A percentile compares a stretch with the other conserved stretches of the same genome.
These are phyloP conservation scores for Citrus sinensis DNA, from an alignment of 345 rosid genomes.

Conservation along the genomic window DVS_A1.0 CM039164.1:25715001-25715500, in stretches of 20 bases:
- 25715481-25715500: conserved; percentile 22
- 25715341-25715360: conserved; percentile 38
- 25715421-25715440: conserved; percentile 30
- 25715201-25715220: not conserved
- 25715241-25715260: not conserved
- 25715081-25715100: not conserved
- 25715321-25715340: conserved; percentile 25
- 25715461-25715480: conserved; percentile 18
- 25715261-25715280: too few relatives aligned
- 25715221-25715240: not conserved
- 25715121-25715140: not conserved
- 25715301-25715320: not conserved
- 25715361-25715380: conserved; percentile 4
- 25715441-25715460: conserved; percentile 24
- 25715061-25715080: not conserved
- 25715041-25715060: not conserved
- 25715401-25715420: conserved; percentile 15
- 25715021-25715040: not conserved
- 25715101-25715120: not conserved
- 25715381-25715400: conserved; percentile 12
- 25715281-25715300: not conserved
- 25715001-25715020: not conserved
- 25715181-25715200: not conserved
- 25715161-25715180: not conserved
- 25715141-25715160: not conserved